Percentiles rank a stretch among this genome's conserved stretches.
These are phyloP conservation scores for Globisporangium spinosum DNA, from an alignment of 352 stramenopile genomes.

Conservation along the genomic window DNA sequence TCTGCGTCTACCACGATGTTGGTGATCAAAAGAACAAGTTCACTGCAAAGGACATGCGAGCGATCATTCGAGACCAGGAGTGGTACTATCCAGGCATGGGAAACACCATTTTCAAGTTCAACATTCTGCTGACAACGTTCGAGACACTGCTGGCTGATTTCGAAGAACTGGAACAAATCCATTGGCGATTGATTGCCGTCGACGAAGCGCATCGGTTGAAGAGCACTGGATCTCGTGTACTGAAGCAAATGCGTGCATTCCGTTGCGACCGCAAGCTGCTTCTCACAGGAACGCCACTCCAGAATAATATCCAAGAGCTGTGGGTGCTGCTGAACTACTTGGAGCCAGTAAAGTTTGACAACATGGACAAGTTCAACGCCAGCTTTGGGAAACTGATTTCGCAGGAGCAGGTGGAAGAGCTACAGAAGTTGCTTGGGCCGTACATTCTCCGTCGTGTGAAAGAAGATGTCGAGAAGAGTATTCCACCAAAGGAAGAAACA, in stretches of 20 bases:
- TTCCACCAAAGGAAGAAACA: constrained; percentile 96
- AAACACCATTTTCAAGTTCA: constrained; percentile 91
- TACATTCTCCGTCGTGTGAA: constrained; percentile 97
- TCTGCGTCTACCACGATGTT: constrained; percentile 98
- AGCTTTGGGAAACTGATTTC: constrained; percentile 92
- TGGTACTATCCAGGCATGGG: constrained; percentile 86
- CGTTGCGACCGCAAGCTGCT: constrained; percentile 90
- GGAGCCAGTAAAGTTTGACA: constrained; percentile 91
- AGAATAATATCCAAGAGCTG: constrained; percentile 96
- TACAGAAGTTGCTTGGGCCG: constrained; percentile 93
- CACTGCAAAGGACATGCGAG: constrained; percentile 85
- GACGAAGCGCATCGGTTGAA: constrained; percentile 86
- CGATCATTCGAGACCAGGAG: constrained; percentile 81
- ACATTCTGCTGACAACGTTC: constrained; percentile 81
- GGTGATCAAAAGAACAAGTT: constrained; percentile 75
- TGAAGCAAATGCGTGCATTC: constrained; percentile 86
- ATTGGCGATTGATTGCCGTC: constrained; percentile 80
- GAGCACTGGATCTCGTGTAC: constrained; percentile 67
- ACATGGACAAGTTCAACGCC: constrained; percentile 86
- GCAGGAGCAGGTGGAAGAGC: constrained; percentile 91
- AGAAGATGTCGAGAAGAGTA: constrained; percentile 95
- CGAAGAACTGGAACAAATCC: constrained; percentile 83
- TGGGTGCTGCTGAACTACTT: constrained; percentile 97
- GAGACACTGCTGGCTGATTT: constrained; percentile 83
- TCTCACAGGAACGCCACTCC: constrained; percentile 96